Evolutionary conservation across 495 filamentous ascomycete genomes (phyloP), one percentile per base, ranked within the genome.

Genomic region (Achaetomiella virescens): DNA sequence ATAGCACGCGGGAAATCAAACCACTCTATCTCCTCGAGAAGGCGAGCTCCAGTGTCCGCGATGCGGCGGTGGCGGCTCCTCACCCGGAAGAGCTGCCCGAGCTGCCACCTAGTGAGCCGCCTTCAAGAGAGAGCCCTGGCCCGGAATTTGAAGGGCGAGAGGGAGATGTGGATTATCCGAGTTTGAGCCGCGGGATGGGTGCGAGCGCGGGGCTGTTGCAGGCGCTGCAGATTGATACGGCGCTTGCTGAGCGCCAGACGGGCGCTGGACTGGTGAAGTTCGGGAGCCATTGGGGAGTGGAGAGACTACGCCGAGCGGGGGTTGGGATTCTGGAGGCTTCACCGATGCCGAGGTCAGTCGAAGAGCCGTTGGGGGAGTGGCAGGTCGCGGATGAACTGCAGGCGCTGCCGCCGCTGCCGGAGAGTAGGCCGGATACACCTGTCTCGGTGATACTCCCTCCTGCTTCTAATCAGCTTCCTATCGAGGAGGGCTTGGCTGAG

Each of bases 1-100:
- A 79, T 41, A 72, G 62, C 46, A 65, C 67, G 14, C 72, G 71
- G 38, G 76, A 75, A 54, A 74, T 76, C 54, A 75, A 73, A 62
- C 79, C 79, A 22, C 57, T 82, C 9, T 71, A 64, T 48, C 71
- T 82, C 15, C 63, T 80, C 9, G 76, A 81, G 47, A 74, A 72
- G 38, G 70, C 61, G 15, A 54, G 67, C 41, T 43, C 61, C 1
- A 57, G 48, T 29, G 46, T 55, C 10, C 52, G 48, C 0, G 43
- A 47, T n/a, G 53, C 58, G 6, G 56, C 56, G 10, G 18, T 3
- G 17, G 46, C n/a, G n/a, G n/a, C n/a, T n/a, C 18, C 40, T 18
- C 44, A 44, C 17, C 36, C 38, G 14, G 29, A 37, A 15, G 45
- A 43, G 12, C 38, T 54, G 0, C 63, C 65, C 20, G 70, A 54